Conservation (phyloP, 2,329 filamentous ascomycete species). For the Pestalotiopsis sp. region DNA sequence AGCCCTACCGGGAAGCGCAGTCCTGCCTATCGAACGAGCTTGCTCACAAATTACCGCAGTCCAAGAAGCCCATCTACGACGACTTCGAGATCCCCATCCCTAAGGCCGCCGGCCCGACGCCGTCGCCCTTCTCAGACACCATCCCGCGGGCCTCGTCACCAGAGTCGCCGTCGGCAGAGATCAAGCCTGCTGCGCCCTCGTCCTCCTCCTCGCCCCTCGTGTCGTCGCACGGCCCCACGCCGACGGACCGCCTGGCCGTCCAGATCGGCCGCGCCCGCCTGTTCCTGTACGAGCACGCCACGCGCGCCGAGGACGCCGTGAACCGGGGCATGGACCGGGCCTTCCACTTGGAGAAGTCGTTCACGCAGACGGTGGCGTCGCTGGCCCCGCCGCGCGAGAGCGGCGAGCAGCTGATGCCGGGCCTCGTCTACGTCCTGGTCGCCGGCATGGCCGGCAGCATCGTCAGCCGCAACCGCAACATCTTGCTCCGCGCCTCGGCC, state of each 20-base stretch:
- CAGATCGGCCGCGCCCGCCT: slow-evolving; percentile 82
- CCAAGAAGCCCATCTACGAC: slow-evolving; percentile 81
- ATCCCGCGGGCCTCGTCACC: slow-evolving; percentile 30
- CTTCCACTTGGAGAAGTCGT: slow-evolving; percentile 84
- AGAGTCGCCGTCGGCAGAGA: slow-evolving; percentile 20
- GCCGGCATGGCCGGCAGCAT: slow-evolving; percentile 95
- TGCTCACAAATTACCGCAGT: slow-evolving; percentile 28
- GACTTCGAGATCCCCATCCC: slow-evolving; percentile 53
- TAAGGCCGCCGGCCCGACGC: slow-evolving; percentile 25
- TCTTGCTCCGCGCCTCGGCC: slow-evolving; percentile 76
- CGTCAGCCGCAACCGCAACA: slow-evolving; percentile 82
- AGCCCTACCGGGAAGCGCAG: background rate
- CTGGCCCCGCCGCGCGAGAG: slow-evolving; percentile 84
- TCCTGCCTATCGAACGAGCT: background rate
- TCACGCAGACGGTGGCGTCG: slow-evolving; percentile 86
- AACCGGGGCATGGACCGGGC: slow-evolving; percentile 81
- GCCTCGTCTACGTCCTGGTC: slow-evolving; percentile 88
- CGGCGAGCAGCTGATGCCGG: slow-evolving; percentile 87
- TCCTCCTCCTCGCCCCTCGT: slow-evolving; percentile 6
- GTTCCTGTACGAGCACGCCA: slow-evolving; percentile 76
- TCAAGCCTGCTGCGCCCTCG: slow-evolving; percentile 20
- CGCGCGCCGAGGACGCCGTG: slow-evolving; percentile 76
- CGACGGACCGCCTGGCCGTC: slow-evolving; percentile 84
- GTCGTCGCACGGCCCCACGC: slow-evolving; percentile 63
- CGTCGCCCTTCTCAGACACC: slow-evolving; percentile 35